These are phyloP conservation scores for Pythium scleroteichum DNA, from an alignment of 352 stramenopile species.

Conservation along the genomic window DNA sequence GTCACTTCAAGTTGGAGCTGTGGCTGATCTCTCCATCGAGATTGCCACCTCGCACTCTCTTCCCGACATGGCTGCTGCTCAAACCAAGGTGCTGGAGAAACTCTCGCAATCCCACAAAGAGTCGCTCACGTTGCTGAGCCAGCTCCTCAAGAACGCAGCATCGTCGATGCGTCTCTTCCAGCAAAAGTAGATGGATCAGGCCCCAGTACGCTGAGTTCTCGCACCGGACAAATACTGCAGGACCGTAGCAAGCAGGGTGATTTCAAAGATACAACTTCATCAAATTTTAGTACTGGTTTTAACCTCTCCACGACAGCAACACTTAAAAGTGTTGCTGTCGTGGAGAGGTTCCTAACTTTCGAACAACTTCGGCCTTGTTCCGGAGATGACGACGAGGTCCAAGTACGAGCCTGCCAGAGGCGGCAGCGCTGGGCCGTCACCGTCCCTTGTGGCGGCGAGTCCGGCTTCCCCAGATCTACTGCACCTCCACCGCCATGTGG, in stretches of 20 bases:
- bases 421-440: background rate
- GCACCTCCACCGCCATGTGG: background rate
- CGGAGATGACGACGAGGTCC: too few relatives aligned
- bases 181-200: conserved; percentile 28
- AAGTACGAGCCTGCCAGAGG: background rate
- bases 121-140: conserved; percentile 14
- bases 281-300: too few relatives aligned
- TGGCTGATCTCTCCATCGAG: background rate
- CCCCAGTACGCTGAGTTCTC: too few relatives aligned
- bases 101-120: conserved; percentile 12
- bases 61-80: conserved; percentile 40
- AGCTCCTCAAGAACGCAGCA: conserved; percentile 28
- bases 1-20: conserved; percentile 28
- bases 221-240: too few relatives aligned
- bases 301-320: too few relatives aligned
- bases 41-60: conserved; percentile 1
- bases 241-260: too few relatives aligned
- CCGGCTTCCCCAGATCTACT: background rate
- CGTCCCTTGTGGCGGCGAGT: background rate
- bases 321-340: too few relatives aligned
- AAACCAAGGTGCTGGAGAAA: conserved; percentile 11
- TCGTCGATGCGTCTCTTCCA: conserved; percentile 27
- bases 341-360: too few relatives aligned
- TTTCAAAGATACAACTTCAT: too few relatives aligned
- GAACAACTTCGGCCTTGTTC: too few relatives aligned